Conservation (phyloP, 306 rosid species). For the Gastrolobium bilobum region DNA sequence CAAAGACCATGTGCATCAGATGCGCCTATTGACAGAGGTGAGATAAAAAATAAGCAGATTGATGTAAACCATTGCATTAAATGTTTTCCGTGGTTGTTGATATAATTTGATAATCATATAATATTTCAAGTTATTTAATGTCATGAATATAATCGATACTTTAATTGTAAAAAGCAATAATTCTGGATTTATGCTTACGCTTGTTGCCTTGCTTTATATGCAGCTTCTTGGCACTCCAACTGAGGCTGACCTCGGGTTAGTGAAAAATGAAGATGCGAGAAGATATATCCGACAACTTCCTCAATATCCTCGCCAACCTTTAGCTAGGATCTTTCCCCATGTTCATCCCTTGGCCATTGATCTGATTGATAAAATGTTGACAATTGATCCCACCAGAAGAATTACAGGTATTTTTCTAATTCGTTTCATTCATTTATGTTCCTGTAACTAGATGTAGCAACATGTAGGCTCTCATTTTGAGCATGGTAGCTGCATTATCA, state of each 20-base stretch:
- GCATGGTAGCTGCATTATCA: slow-evolving; percentile 34
- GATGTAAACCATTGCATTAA: slow-evolving; percentile 3
- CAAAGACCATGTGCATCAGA: slow-evolving; percentile 91
- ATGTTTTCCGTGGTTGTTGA: background rate
- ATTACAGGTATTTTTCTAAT: slow-evolving; percentile 78
- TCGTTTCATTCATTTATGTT: slow-evolving; percentile 31
- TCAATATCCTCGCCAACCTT: slow-evolving; percentile 81
- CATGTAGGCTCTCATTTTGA: slow-evolving; percentile 17
- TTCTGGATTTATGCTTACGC: slow-evolving; percentile 50
- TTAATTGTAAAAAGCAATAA: slow-evolving; percentile 19
- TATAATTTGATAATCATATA: slow-evolving; percentile 29
- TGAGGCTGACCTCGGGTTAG: slow-evolving; percentile 88
- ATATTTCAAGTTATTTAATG: slow-evolving; percentile 28
- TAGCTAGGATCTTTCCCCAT: slow-evolving; percentile 79
- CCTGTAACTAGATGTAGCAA: slow-evolving; percentile 16
- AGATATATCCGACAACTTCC: slow-evolving; percentile 89
- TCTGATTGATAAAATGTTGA: slow-evolving; percentile 93
- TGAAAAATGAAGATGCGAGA: slow-evolving; percentile 82
- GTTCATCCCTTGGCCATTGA: slow-evolving; percentile 89
- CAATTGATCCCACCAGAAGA: slow-evolving; percentile 87
- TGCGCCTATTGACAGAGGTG: slow-evolving; percentile 97
- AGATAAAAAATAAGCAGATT: slow-evolving; percentile 31
- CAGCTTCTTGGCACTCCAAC: slow-evolving; percentile 99
- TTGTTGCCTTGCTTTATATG: slow-evolving; percentile 36
- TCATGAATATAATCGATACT: slow-evolving; percentile 19